Evolutionary conservation across 345 rosid species (phyloP).

Genomic region (Streptanthus diversifolius): DNA sequence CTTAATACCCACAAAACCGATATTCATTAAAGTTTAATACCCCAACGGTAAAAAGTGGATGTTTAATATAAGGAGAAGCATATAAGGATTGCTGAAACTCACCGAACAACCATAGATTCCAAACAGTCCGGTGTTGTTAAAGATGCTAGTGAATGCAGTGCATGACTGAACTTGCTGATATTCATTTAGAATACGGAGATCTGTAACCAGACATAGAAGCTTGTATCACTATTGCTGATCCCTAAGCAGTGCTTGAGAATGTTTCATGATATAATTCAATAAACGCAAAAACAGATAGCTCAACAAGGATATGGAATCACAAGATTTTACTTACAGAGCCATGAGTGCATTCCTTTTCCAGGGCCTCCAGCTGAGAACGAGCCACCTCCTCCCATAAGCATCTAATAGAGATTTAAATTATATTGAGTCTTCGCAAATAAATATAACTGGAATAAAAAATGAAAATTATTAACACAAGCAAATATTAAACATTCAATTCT

Average conservation of each 20-base stretch:
- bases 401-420: slow-evolving; percentile 37
- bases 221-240: not conserved
- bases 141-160: slow-evolving; percentile 73
- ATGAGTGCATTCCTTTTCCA: slow-evolving; percentile 95
- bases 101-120: slow-evolving; percentile 77
- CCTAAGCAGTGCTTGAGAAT: not conserved
- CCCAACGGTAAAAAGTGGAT: not conserved
- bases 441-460: not conserved
- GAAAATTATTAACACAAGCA: not conserved
- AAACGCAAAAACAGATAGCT: not conserved
- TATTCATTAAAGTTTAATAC: not conserved
- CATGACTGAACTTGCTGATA: slow-evolving; percentile 59
- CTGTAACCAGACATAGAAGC: slow-evolving; percentile 37
- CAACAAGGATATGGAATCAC: not conserved
- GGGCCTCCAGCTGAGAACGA: slow-evolving; percentile 98
- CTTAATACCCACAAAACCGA: not conserved
- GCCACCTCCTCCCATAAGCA: slow-evolving; percentile 98
- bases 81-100: slow-evolving; percentile 27
- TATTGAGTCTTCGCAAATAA: not conserved
- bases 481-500: not conserved
- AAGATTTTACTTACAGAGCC: slow-evolving; percentile 63
- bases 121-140: slow-evolving; percentile 61
- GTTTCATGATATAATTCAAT: not conserved
- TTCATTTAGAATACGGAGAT: slow-evolving; percentile 55
- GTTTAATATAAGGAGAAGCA: not conserved